Percentiles rank a stretch among this genome's conserved stretches.
Evolutionary conservation across 1,284 basidiomycete species (phyloP).

Genomic region (Heterobasidion irregulare): DNA sequence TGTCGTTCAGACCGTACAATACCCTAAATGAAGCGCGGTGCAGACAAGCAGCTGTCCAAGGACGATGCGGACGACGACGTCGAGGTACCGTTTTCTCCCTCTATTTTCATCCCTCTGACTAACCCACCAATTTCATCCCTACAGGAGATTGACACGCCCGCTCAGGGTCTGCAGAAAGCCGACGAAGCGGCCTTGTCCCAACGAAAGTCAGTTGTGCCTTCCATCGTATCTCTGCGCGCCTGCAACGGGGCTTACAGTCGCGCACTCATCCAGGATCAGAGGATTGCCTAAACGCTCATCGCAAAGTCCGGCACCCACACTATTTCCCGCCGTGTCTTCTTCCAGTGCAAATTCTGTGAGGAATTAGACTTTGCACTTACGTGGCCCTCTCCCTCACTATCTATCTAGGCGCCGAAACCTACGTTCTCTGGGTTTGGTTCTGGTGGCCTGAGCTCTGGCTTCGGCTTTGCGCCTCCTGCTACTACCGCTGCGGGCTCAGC

Average conservation of each 20-base stretch:
- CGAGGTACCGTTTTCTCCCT: constrained; percentile 12
- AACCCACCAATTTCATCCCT: constrained; percentile 5
- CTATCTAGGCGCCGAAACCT: background rate
- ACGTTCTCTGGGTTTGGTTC: constrained; percentile 39
- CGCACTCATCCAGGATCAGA: constrained; percentile 36
- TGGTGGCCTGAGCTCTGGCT: constrained; percentile 10
- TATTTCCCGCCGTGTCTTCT: constrained; percentile 1
- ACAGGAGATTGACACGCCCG: background rate
- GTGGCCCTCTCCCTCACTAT: background rate
- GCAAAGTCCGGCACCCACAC: constrained; percentile 8
- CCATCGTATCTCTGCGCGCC: constrained; percentile 1
- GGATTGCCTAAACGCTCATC: constrained; percentile 43
- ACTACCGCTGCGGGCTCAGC: background rate
- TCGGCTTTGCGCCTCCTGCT: constrained; percentile 7
- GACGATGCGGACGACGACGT: constrained; percentile 38
- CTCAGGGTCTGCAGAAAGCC: constrained; percentile 6
- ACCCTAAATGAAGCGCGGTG: constrained; percentile 40
- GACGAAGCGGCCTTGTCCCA: constrained; percentile 32
- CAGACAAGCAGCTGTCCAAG: constrained; percentile 65
- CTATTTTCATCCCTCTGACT: constrained; percentile 1
- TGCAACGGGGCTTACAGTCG: constrained; percentile 9
- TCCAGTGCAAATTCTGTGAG: constrained; percentile 4
- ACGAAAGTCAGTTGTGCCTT: constrained; percentile 36
- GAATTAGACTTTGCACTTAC: background rate
- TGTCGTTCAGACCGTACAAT: background rate